Percentiles rank a stretch among this genome's conserved stretches.
Evolutionary conservation across 2,329 filamentous ascomycete species (phyloP).

Genomic region (Trichoderma sp.): DNA sequence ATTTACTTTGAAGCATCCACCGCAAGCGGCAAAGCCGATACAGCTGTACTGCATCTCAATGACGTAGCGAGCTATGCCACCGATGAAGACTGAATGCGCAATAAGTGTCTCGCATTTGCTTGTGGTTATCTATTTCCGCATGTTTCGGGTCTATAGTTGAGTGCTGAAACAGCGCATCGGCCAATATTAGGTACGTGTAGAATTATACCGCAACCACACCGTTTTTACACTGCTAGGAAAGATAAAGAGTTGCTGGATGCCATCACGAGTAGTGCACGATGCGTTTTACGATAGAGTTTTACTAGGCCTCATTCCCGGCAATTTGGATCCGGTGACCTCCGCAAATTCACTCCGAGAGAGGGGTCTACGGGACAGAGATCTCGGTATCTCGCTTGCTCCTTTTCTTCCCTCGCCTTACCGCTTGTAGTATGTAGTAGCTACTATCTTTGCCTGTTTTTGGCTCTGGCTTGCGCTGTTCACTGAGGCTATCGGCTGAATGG

Average conservation of each 20-base stretch:
- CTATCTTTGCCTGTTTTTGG: background rate
- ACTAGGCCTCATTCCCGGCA: background rate
- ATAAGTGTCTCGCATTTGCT: background rate
- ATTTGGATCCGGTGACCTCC: background rate
- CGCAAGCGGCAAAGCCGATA: slow-evolving; percentile 14
- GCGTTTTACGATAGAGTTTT: background rate
- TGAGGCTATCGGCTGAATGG: background rate
- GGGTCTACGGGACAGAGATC: background rate
- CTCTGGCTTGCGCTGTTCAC: background rate
- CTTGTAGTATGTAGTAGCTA: background rate
- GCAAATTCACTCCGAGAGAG: background rate
- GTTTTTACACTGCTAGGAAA: background rate
- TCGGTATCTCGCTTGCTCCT: background rate
- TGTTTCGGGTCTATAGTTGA: background rate
- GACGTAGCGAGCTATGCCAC: background rate
- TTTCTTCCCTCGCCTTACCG: background rate
- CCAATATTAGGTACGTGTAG: background rate
- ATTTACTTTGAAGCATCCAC: background rate
- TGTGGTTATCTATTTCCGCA: background rate
- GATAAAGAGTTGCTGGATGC: background rate
- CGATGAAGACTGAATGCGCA: no score
- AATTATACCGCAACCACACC: background rate
- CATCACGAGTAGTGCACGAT: background rate
- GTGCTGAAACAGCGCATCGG: background rate
- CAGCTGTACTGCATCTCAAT: background rate